Conservation (phyloP, 768 basidiomycete species). For the Hygrophorus russula region DNA sequence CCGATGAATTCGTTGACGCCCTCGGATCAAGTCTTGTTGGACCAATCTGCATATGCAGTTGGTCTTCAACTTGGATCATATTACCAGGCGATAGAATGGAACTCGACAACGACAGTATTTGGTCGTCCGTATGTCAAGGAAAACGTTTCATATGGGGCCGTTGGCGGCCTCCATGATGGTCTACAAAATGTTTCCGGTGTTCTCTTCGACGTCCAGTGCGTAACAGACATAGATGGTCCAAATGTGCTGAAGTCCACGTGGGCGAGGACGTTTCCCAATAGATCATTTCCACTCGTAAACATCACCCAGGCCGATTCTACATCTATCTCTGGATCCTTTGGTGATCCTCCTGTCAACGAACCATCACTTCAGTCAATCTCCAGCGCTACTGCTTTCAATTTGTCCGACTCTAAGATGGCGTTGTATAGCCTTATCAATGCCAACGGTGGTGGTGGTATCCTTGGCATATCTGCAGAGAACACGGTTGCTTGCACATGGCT, state of each 20-base stretch:
- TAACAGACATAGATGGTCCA: not conserved
- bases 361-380: not conserved
- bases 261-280: not conserved
- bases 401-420: not conserved
- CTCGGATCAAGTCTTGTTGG: not conserved
- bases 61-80: not conserved
- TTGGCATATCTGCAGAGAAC: not conserved
- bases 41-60: not conserved
- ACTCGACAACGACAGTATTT: not conserved
- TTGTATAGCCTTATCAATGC: not conserved
- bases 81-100: not conserved
- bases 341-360: not conserved
- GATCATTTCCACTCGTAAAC: not conserved
- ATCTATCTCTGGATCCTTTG: not conserved
- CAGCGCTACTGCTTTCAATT: not conserved
- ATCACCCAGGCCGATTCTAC: not conserved
- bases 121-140: not conserved
- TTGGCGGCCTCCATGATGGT: not conserved
- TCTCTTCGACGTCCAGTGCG: not conserved
- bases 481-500: not conserved
- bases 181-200: not conserved
- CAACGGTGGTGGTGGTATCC: not conserved
- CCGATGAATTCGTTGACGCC: not conserved
- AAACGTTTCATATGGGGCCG: not conserved
- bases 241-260: not conserved